Conservation (phyloP, 208 protist species). For the Trypanosoma grayi region DNA sequence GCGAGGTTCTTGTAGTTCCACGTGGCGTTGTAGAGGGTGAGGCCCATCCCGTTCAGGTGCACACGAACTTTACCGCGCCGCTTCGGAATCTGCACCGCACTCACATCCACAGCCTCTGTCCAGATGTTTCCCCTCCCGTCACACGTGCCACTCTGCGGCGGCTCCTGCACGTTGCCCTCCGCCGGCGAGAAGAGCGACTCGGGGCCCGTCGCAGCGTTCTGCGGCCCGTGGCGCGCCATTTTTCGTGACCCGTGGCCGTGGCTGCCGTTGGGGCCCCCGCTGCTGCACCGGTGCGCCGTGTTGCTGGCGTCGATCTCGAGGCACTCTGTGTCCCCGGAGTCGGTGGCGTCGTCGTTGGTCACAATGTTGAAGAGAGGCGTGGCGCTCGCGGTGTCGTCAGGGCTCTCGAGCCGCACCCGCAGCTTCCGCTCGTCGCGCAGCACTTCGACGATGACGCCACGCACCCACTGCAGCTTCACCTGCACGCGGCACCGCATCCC, state of each 20-base stretch:
- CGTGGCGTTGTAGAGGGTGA: constrained; percentile 84
- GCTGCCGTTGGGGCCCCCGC: too few relatives aligned
- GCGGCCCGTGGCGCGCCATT: too few relatives aligned
- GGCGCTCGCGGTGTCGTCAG: constrained; percentile 14
- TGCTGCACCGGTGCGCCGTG: too few relatives aligned
- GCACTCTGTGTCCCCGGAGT: too few relatives aligned
- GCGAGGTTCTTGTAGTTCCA: constrained; percentile 69
- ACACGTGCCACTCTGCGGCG: not conserved
- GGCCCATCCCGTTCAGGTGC: constrained; percentile 81
- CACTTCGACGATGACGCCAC: constrained; percentile 71
- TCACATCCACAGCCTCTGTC: constrained; percentile 58
- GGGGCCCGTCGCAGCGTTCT: too few relatives aligned
- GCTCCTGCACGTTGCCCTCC: constrained; percentile 5
- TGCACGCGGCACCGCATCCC: constrained; percentile 64
- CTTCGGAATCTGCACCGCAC: constrained; percentile 52
- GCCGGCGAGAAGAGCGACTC: not conserved
- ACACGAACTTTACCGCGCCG: constrained; percentile 57
- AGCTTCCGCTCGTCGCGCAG: constrained; percentile 50
- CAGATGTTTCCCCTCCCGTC: constrained; percentile 20
- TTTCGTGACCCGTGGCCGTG: too few relatives aligned
- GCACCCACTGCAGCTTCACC: constrained; percentile 44
- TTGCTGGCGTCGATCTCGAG: too few relatives aligned
- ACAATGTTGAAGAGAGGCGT: not conserved
- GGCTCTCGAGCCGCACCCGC: constrained; percentile 57
- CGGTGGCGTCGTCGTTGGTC: not conserved